These are phyloP conservation scores for Penicillium paradoxum DNA, from an alignment of 495 filamentous ascomycete genomes.

Conservation along the genomic window DNA sequence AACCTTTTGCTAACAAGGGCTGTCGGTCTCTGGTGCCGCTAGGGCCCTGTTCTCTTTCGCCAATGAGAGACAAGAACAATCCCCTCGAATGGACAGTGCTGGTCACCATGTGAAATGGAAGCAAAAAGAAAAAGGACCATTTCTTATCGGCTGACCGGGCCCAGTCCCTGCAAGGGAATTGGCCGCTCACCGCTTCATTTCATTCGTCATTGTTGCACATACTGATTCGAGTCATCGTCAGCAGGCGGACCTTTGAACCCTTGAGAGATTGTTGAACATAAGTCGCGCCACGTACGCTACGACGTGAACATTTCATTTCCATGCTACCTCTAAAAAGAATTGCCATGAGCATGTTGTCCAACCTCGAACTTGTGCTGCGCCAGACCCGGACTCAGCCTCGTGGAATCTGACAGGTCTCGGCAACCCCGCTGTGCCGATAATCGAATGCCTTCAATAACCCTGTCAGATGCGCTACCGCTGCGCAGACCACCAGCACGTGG, in stretches of 20 bases:
- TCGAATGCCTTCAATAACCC: slow-evolving; percentile 56
- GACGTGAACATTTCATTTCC: slow-evolving; percentile 20
- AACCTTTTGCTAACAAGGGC: slow-evolving; percentile 12
- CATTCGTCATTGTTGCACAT: slow-evolving; percentile 26
- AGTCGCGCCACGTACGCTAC: slow-evolving; percentile 11
- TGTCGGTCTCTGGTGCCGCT: slow-evolving; percentile 8
- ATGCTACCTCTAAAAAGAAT: slow-evolving; percentile 17
- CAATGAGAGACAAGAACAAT: slow-evolving; percentile 12
- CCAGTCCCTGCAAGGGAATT: background rate
- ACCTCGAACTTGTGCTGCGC: slow-evolving; percentile 13
- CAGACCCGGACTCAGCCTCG: slow-evolving; percentile 19
- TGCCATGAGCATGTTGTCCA: slow-evolving; percentile 27
- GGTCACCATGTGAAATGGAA: slow-evolving; percentile 21
- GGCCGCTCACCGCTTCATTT: slow-evolving; percentile 17
- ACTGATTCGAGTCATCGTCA: slow-evolving; percentile 20
- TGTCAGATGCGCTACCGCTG: slow-evolving; percentile 52
- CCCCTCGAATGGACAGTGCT: background rate
- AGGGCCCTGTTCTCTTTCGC: slow-evolving; percentile 7
- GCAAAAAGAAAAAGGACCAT: background rate
- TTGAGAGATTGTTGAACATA: slow-evolving; percentile 4
- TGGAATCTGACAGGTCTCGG: slow-evolving; percentile 35
- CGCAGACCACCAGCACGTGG: slow-evolving; percentile 59
- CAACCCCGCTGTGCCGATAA: slow-evolving; percentile 45
- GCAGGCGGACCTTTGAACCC: slow-evolving; percentile 13
- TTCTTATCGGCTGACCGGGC: slow-evolving; percentile 21